Evolutionary conservation across 1,284 basidiomycete species (phyloP).

Genomic region (Coniophora puteana): DNA sequence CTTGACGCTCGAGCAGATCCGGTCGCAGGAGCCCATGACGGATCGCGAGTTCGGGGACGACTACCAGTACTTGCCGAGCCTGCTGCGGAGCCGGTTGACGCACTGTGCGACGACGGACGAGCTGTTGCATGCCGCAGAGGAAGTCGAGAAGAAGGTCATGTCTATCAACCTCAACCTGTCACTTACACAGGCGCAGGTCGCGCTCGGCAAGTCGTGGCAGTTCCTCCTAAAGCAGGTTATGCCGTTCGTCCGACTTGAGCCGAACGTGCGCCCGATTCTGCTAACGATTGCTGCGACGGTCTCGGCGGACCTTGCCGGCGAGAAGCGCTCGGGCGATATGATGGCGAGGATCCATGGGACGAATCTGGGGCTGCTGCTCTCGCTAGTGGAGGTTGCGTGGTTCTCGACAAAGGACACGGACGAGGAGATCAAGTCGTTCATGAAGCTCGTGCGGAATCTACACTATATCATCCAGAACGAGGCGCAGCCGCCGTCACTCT

Average conservation of each 20-base stretch:
- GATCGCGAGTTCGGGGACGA: conserved; percentile 79
- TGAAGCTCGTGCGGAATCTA: conserved; percentile 57
- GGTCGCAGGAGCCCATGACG: conserved; percentile 55
- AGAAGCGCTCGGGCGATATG: conserved; percentile 77
- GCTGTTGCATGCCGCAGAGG: conserved; percentile 38
- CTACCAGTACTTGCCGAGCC: conserved; percentile 64
- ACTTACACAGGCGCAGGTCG: conserved; percentile 74
- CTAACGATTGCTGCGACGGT: conserved; percentile 61
- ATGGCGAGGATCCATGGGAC: conserved; percentile 81
- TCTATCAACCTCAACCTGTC: conserved; percentile 85
- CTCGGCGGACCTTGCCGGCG: conserved; percentile 64
- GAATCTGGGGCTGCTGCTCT: conserved; percentile 70
- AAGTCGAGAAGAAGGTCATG: conserved; percentile 47
- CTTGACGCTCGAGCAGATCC: conserved; percentile 60
- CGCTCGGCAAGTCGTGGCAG: conserved; percentile 78
- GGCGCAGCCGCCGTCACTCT: conserved; percentile 70
- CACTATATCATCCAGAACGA: conserved; percentile 70
- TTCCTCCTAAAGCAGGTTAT: conserved; percentile 63
- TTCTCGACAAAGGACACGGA: conserved; percentile 61
- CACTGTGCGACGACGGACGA: conserved; percentile 42
- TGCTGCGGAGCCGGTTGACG: conserved; percentile 52
- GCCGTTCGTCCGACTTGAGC: conserved; percentile 62
- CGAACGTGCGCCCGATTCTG: conserved; percentile 48
- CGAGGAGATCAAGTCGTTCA: conserved; percentile 55
- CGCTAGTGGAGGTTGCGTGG: conserved; percentile 77